Evolutionary conservation across 139 green algal genomes (phyloP), one percentile per base, ranked within the genome.

Genomic region (Raphidocelis subcapitata): DNA sequence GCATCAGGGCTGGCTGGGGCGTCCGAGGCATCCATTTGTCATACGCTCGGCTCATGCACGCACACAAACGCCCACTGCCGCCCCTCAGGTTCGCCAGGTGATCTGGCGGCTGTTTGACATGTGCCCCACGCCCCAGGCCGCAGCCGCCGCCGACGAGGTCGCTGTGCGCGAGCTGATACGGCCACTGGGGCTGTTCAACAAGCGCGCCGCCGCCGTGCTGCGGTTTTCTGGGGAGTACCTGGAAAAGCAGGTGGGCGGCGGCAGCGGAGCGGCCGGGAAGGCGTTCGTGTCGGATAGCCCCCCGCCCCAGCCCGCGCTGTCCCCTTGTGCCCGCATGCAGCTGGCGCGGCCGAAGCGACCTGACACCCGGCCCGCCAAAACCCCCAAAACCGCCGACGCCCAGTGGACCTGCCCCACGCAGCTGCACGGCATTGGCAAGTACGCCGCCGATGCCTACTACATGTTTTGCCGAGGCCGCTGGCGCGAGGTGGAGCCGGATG

Each of bases 381-480:
- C n/a, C n/a, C n/a, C n/a, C n/a, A n/a, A n/a, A n/a, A n/a, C n/a
- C n/a, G n/a, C n/a, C n/a, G n/a, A n/a, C n/a, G n/a, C n/a, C 68
- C 84, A 95, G 79, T 98, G 94, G 94, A 63, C 24, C 5, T 75
- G 91, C 62, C 87, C 92, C 23, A 83, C 62, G 2, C 74, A 97
- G 85, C 88, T 98, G 54, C 89, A 89, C 47, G 88, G 85, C 37
- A 84, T 97, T 16, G 92, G 93, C 2, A 75, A 90, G 68, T 98
- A 98, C 49, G 95, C 82, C 0, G 84, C 89, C 14, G 93, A 98
- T 52, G 94, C 94, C 0, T 96, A 98, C 81, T 82, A 73, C 60
- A 97, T 98, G 18, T 98, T 98, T 68, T 97, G 92, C n/a, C 26
- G 62, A 8, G 44, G 62, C 23, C 41, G 47, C 31, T 68, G 35